These are phyloP conservation scores for Dioszegia aurantiaca DNA, from an alignment of 768 basidiomycete genomes.

Conservation along the genomic window DNA sequence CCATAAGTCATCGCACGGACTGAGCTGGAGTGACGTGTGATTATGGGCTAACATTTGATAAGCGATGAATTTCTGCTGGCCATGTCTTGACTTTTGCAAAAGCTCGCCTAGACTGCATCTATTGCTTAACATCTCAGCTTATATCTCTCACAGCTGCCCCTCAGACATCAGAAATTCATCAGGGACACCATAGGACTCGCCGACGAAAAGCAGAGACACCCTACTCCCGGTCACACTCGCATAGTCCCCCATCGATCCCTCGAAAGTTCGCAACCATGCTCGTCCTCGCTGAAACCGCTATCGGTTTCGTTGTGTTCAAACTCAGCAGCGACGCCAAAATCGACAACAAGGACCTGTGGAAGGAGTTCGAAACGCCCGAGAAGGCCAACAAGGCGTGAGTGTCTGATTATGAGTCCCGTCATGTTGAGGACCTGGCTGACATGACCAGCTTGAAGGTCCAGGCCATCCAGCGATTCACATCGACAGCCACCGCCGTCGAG, in stretches of 20 bases:
- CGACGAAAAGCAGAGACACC: no score
- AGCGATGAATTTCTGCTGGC: slow-evolving; percentile 1
- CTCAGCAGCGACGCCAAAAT: slow-evolving; percentile 84
- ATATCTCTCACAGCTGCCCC: not conserved
- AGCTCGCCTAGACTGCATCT: not conserved
- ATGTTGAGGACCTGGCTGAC: no score
- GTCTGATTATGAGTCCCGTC: slow-evolving; percentile 7
- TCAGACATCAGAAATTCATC: no score
- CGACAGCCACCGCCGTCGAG: slow-evolving; percentile 94
- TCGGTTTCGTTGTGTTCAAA: slow-evolving; percentile 94
- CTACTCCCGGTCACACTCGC: no score
- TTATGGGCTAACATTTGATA: not conserved
- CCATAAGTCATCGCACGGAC: not conserved
- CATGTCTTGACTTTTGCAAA: not conserved
- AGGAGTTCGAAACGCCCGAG: slow-evolving; percentile 90
- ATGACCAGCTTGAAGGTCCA: slow-evolving; percentile 68
- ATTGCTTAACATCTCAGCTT: not conserved
- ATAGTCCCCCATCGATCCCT: not conserved
- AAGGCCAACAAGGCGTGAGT: slow-evolving; percentile 85
- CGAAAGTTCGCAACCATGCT: slow-evolving; percentile 63
- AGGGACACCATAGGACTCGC: not conserved
- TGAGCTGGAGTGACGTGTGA: not conserved
- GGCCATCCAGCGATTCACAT: slow-evolving; percentile 91
- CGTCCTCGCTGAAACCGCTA: slow-evolving; percentile 77
- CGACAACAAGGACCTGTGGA: slow-evolving; percentile 77